Evolutionary conservation across 768 basidiomycete genomes (phyloP).

Genomic region (Boletus reticuloceps): DNA sequence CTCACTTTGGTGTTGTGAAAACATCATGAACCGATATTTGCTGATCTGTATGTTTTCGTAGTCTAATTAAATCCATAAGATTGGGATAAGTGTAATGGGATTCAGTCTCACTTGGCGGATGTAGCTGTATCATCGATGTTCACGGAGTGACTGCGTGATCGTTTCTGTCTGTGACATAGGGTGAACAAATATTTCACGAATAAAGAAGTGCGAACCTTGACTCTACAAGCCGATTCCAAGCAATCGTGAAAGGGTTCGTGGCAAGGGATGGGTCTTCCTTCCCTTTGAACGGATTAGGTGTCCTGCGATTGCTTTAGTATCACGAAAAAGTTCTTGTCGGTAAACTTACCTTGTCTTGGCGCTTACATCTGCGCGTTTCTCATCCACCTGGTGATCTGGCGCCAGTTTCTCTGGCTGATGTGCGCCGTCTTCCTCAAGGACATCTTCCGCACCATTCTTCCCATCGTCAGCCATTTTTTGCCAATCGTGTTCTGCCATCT

Average conservation of each 20-base stretch:
- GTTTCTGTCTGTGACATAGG: too few relatives aligned
- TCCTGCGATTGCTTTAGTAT: neutral
- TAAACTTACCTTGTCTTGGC: neutral
- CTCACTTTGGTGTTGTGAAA: too few relatives aligned
- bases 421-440: neutral
- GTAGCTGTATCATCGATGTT: too few relatives aligned
- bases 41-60: too few relatives aligned
- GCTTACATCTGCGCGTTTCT: too few relatives aligned
- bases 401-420: neutral
- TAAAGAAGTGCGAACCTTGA: conserved; percentile 5
- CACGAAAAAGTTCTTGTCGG: neutral
- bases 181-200: conserved; percentile 1
- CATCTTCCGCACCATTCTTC: conserved; percentile 10
- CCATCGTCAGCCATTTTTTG: conserved; percentile 2
- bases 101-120: too few relatives aligned
- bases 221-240: conserved; percentile 19
- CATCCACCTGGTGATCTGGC: too few relatives aligned
- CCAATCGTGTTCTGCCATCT: conserved; percentile 23
- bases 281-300: neutral
- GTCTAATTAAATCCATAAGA: too few relatives aligned
- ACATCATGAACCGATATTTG: too few relatives aligned
- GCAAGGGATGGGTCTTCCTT: neutral
- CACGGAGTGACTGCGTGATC: too few relatives aligned
- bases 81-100: too few relatives aligned
- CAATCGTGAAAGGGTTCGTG: conserved; percentile 20